A percentile compares a stretch with the other conserved stretches of the same genome.
phyloP scores from a whole-genome alignment of 208 protist genomes.

The Acanthamoeba culbertsoni region DNA sequence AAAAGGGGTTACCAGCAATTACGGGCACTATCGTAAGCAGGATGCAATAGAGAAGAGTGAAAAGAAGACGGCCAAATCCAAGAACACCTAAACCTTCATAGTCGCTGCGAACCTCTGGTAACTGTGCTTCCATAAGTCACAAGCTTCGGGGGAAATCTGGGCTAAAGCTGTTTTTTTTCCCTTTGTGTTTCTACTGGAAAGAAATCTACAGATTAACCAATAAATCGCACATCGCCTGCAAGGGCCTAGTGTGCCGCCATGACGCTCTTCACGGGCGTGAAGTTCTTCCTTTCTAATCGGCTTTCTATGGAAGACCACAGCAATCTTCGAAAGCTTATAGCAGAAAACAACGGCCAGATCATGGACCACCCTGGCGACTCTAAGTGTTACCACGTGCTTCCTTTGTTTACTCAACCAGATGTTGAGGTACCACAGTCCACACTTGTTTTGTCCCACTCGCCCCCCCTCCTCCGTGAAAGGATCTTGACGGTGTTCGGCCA shows the following conservation, averaged over 20 bases:
- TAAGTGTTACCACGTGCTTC: conserved; percentile 15
- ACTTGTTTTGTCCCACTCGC: no score
- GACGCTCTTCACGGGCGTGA: neutral
- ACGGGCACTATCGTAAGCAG: neutral
- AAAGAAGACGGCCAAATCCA: neutral
- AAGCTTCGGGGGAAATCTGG: no score
- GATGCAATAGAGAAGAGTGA: neutral
- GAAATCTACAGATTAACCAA: no score
- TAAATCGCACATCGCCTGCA: no score
- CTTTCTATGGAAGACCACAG: neutral
- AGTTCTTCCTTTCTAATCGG: conserved; percentile 26
- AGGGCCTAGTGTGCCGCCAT: neutral
- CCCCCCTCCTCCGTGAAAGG: neutral
- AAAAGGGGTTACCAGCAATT: neutral
- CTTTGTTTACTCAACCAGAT: neutral
- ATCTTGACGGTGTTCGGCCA: neutral
- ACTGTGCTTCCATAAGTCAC: neutral
- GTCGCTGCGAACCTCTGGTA: neutral
- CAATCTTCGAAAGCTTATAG: neutral
- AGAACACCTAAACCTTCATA: neutral
- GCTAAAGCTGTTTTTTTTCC: no score
- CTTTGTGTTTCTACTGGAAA: no score
- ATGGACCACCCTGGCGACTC: neutral
- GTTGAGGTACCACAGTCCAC: neutral
- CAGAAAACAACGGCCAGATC: neutral